These are phyloP conservation scores for Cytospora piceicola DNA, from an alignment of 2,329 filamentous ascomycete genomes.

Conservation along the genomic window DNA sequence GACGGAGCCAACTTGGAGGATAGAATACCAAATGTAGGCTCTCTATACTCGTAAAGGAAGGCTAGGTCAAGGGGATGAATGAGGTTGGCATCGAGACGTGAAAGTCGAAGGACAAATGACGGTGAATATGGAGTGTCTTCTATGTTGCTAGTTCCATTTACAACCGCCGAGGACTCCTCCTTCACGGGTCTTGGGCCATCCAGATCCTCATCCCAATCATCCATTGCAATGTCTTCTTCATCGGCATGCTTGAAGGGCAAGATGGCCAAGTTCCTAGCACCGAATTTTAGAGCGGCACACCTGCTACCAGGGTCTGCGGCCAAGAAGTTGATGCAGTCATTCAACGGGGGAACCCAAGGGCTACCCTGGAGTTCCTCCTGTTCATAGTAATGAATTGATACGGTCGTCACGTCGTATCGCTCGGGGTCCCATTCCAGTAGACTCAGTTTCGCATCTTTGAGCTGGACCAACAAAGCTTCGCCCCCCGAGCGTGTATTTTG, in stretches of 20 bases:
- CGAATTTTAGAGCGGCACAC: slow-evolving; percentile 94
- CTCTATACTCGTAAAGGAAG: slow-evolving; percentile 95
- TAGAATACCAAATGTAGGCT: slow-evolving; percentile 94
- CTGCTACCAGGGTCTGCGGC: slow-evolving; percentile 88
- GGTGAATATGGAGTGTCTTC: slow-evolving; percentile 78
- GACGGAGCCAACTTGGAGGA: slow-evolving; percentile 77
- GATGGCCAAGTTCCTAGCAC: slow-evolving; percentile 85
- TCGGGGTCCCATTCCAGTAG: slow-evolving; percentile 92
- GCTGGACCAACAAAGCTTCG: slow-evolving; percentile 80
- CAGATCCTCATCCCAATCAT: slow-evolving; percentile 84
- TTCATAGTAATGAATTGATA: slow-evolving; percentile 98
- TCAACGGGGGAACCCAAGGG: slow-evolving; percentile 79
- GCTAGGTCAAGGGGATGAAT: slow-evolving; percentile 89
- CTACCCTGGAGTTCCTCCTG: slow-evolving; percentile 83
- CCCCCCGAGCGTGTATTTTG: slow-evolving; percentile 76
- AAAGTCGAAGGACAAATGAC: slow-evolving; percentile 91
- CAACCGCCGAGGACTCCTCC: slow-evolving; percentile 45
- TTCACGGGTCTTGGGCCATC: slow-evolving; percentile 68
- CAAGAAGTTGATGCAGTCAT: slow-evolving; percentile 78
- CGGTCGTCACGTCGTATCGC: slow-evolving; percentile 76
- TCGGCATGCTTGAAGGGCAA: slow-evolving; percentile 86
- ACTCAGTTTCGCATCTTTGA: slow-evolving; percentile 90
- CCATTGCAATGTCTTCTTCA: slow-evolving; percentile 82
- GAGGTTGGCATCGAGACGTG: slow-evolving; percentile 83
- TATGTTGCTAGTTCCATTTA: slow-evolving; percentile 51